phyloP scores from a whole-genome alignment of 2,329 filamentous ascomycete species.

The Acrodontium crateriforme region DNA sequence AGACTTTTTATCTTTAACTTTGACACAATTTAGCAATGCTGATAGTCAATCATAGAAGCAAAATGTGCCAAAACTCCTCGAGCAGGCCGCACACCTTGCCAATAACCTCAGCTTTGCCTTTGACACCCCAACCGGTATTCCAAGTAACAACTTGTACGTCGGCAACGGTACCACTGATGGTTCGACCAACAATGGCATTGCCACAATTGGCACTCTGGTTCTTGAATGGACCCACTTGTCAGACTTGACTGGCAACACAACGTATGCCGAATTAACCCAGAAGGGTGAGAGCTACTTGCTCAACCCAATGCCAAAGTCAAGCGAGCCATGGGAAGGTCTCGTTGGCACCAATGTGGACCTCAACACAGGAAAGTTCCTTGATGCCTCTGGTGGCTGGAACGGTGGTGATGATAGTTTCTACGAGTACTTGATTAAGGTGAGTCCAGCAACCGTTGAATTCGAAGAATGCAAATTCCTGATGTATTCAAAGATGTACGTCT shows the following conservation, averaged over 20 bases:
- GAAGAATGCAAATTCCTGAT: not conserved
- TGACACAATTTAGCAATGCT: conserved; percentile 6
- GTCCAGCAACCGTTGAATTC: not conserved
- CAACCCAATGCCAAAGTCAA: conserved; percentile 45
- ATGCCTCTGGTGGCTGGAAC: conserved; percentile 60
- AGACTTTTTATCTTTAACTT: too few species aligned
- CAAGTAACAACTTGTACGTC: conserved; percentile 54
- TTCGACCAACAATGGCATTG: conserved; percentile 52
- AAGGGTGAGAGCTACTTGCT: conserved; percentile 58
- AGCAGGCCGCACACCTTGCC: conserved; percentile 55
- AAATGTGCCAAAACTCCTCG: conserved; percentile 46
- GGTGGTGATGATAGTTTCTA: conserved; percentile 72
- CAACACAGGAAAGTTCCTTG: conserved; percentile 49
- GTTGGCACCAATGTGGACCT: conserved; percentile 56
- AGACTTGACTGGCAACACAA: conserved; percentile 54
- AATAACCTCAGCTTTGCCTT: conserved; percentile 67
- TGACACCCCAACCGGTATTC: conserved; percentile 60
- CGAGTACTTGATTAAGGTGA: conserved; percentile 67
- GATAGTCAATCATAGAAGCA: too few species aligned
- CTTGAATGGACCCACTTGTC: conserved; percentile 75
- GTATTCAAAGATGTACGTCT: conserved; percentile 54
- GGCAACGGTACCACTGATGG: conserved; percentile 33
- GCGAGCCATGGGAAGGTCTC: conserved; percentile 64
- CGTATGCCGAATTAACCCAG: conserved; percentile 53
- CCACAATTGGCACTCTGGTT: conserved; percentile 63